Conservation (phyloP, 345 rosid species). For the Eucalyptus sp. region DNA sequence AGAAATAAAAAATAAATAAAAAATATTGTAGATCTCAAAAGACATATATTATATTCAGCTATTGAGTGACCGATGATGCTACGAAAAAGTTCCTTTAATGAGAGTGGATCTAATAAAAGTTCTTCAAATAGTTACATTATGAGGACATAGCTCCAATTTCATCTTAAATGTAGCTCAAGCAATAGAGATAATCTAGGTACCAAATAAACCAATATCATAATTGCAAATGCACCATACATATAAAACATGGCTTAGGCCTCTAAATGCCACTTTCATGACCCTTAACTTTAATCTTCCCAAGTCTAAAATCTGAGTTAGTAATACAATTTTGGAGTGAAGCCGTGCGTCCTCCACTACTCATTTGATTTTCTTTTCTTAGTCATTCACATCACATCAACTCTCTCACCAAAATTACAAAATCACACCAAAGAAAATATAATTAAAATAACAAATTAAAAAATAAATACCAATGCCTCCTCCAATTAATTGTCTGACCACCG, state of each 20-base stretch:
- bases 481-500: not conserved
- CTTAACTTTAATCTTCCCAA: not conserved
- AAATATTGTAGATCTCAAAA: not conserved
- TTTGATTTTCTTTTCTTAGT: not conserved
- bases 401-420: not conserved
- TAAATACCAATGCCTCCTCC: not conserved
- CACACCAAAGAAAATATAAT: not conserved
- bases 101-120: not conserved
- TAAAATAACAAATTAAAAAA: not conserved
- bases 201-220: not conserved
- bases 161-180: not conserved
- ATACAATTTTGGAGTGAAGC: not conserved
- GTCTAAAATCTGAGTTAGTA: not conserved
- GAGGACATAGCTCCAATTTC: not conserved
- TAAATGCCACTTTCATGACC: not conserved
- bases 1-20: not conserved
- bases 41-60: not conserved
- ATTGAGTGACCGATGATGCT: rapidly evolving
- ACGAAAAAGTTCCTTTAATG: rapidly evolving
- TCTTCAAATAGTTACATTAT: not conserved
- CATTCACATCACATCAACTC: not conserved
- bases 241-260: not conserved
- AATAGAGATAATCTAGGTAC: not conserved
- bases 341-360: not conserved
- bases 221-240: rapidly evolving